phyloP scores from a whole-genome alignment of 2,329 filamentous ascomycete genomes.

The Calonectria naviculata region DNA sequence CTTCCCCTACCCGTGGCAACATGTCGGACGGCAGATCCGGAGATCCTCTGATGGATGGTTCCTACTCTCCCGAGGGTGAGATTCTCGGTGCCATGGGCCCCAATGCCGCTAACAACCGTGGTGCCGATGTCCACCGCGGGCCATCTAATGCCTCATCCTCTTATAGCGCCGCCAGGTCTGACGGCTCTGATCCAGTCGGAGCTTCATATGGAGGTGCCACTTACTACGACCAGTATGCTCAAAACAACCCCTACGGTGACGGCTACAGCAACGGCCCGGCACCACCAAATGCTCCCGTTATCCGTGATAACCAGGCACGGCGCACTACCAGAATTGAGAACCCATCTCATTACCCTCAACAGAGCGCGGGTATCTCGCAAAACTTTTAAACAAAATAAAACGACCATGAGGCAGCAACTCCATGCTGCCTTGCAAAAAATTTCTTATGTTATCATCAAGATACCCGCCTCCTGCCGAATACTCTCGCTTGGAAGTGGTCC shows the following conservation, averaged over 20 bases:
- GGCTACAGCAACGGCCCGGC: conserved; percentile 44
- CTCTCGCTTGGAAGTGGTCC: conserved; percentile 41
- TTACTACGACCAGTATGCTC: conserved; percentile 71
- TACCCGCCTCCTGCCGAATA: conserved; percentile 42
- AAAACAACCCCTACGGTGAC: conserved; percentile 66
- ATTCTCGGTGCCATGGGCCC: conserved; percentile 87
- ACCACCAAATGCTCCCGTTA: conserved; percentile 77
- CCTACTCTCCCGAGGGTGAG: conserved; percentile 77
- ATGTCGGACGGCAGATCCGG: conserved; percentile 77
- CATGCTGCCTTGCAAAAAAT: neutral
- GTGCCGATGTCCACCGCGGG: conserved; percentile 82
- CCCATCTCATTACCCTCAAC: conserved; percentile 87
- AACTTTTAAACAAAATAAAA: conserved; percentile 82
- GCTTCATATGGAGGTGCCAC: conserved; percentile 59
- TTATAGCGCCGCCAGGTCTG: conserved; percentile 87
- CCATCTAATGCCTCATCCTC: conserved; percentile 96
- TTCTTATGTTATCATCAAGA: conserved; percentile 35
- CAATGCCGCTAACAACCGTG: conserved; percentile 72
- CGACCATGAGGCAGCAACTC: conserved; percentile 11
- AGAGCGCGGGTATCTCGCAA: conserved; percentile 94
- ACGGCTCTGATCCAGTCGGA: conserved; percentile 68
- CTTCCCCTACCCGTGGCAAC: conserved; percentile 71
- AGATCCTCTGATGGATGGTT: conserved; percentile 67
- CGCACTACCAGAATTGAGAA: conserved; percentile 96
- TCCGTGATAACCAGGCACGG: conserved; percentile 91